Base-by-base conservation (phyloP, 139 green algal genomes). In the Picochlorum sp. region DNA sequence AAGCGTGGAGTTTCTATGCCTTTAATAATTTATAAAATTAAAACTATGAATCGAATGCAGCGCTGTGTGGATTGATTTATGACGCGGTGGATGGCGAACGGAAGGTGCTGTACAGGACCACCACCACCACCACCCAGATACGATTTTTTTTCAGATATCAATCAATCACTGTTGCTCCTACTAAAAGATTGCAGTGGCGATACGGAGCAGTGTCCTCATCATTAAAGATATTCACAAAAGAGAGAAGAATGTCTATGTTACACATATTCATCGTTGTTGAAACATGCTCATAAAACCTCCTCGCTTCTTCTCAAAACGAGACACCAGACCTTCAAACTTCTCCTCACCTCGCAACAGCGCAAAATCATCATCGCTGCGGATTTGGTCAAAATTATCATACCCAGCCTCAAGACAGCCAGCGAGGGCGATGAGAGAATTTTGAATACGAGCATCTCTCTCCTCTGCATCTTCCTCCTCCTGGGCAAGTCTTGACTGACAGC, bases 361-460 rank as follows among this genome's bases (percentile, higher is more conserved):
- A 45, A 94, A 69, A 61, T 94, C 87, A 10, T 81, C 84, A 69
- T 94, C 87, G 9, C 23, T 44, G 4, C 82, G 66, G 15, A 94
- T 54, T 64, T 94, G 82, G 6, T 57, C 3, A 20, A 77, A 88
- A 61, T 90, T 69, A 14, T 72, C 70, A 64, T 88, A 90, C 1
- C 62, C 62, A 65, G 69, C 20, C 65, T 94, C 85, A 32, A 94
- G 61, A 46, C 69, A 80, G 16, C 82, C 86, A 77, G 82, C 71
- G 8, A 94, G 57, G 3, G 84, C 77, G 41, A 87, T 51, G 30
- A 90, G 66, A 2, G 72, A 80, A 16, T 66, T 78, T 13, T 79
- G 78, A 8, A 79, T 23, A 21, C 47, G n/a, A 20, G 47, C 7
- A 20, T 54, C 15, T 7, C 1, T 21, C 15, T 79, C 47, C 44